phyloP scores from a whole-genome alignment of 306 rosid species.

The Dalbergia oliveri region DNA sequence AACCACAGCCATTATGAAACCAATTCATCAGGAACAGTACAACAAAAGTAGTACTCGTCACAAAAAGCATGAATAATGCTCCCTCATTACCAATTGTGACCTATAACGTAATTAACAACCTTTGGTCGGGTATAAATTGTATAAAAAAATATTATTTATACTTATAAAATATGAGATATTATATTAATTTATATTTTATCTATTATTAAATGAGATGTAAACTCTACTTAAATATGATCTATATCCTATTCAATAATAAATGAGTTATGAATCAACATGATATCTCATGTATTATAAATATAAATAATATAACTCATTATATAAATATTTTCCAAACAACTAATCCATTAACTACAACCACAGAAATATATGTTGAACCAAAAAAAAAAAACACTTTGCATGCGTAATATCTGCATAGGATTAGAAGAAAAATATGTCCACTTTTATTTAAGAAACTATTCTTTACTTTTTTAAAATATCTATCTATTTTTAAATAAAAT shows the following conservation, averaged over 20 bases:
- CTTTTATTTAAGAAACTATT: too few species aligned
- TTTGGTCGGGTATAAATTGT: not conserved
- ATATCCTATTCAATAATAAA: too few species aligned
- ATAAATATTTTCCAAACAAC: not conserved
- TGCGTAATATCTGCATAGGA: not conserved
- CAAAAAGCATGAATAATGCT: slow-evolving; percentile 27
- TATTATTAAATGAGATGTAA: too few species aligned
- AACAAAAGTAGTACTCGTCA: not conserved
- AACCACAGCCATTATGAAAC: not conserved
- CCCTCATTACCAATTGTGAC: slow-evolving; percentile 5
- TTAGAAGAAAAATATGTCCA: not conserved
- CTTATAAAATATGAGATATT: too few species aligned
- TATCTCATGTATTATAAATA: too few species aligned
- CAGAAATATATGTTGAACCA: not conserved
- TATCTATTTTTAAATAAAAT: not conserved
- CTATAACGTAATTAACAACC: not conserved
- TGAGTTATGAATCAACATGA: too few species aligned
- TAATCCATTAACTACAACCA: slow-evolving; percentile 6
- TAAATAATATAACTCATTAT: too few species aligned
- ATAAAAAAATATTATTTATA: too few species aligned
- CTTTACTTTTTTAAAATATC: too few species aligned
- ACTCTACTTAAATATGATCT: too few species aligned
- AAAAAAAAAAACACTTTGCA: not conserved
- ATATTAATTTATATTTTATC: too few species aligned
- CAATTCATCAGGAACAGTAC: not conserved